Base-by-base conservation (phyloP, 1,139 yeast species). In the Pichia sp. region DNA sequence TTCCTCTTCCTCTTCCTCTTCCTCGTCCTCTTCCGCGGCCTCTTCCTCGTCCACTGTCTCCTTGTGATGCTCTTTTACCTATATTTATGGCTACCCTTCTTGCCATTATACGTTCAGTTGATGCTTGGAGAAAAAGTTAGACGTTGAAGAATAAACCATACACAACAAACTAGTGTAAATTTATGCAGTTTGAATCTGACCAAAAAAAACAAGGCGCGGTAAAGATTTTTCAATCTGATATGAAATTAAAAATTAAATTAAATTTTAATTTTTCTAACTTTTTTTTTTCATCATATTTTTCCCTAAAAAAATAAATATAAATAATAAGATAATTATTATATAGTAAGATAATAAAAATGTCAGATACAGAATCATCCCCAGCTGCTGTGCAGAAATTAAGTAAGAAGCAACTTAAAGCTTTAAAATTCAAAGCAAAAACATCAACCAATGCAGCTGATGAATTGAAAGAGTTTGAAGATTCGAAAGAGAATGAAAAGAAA, bases 351-450 rank as follows among this genome's bases (percentile, higher is more conserved):
- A 25, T 29, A 16, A 39, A 44, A 4, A 48, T 42, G 46, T 41
- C 44, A 6, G 29, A 44, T 13, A 45, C 27, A n/a, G 46, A 44
- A 42, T 44, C 53, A 56, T 31, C 49, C 14, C 56, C 48, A 36
- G 42, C 44, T 11, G 28, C 46, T 11, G 45, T 38, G 22, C 71
- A 73, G 55, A 81, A 81, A 66, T 73, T 87, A 42, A 84, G 93
- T 13, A 88, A 88, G 74, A 87, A 87, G 65, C 88, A 88, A 68
- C 74, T 76, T 55, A 87, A 88, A 69, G 93, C 95, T 7, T 77
- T 83, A 52, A 83, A 84, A 66, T 88, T 87, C 69, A 75, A 82
- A 59, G 70, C 74, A 52, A 75, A 77, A 60, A 75, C 74, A 59
- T 75, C 74, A 19, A 70, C 67, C 45, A 69, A 71, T 55, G 71